These are phyloP conservation scores for Fusarium tjaetaba DNA, from an alignment of 2,329 filamentous ascomycete genomes.

Conservation along the genomic window DNA sequence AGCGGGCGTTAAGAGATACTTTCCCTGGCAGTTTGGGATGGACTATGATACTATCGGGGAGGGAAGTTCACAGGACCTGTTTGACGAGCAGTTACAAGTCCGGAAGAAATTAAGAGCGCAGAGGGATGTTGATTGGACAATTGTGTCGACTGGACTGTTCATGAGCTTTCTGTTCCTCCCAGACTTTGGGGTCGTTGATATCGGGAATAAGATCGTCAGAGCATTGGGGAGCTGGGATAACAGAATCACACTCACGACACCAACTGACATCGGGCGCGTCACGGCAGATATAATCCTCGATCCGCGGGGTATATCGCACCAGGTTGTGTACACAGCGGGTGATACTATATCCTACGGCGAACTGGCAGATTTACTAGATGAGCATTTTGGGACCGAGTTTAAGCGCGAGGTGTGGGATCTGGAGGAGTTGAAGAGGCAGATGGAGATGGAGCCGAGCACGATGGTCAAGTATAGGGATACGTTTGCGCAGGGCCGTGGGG, in stretches of 20 bases:
- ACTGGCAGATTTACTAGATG: constrained; percentile 64
- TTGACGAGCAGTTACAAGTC: constrained; percentile 74
- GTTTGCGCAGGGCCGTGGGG: constrained; percentile 67
- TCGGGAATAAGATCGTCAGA: constrained; percentile 53
- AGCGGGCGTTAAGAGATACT: constrained; percentile 61
- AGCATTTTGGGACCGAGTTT: constrained; percentile 52
- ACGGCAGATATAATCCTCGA: constrained; percentile 65
- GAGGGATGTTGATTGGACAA: constrained; percentile 63
- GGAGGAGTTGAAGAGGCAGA: constrained; percentile 55
- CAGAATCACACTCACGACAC: constrained; percentile 69
- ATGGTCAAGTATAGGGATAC: constrained; percentile 70
- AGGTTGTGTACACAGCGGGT: constrained; percentile 68
- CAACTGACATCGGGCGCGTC: constrained; percentile 70
- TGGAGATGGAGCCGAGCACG: constrained; percentile 58
- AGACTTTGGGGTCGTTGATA: constrained; percentile 70
- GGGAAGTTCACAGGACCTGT: constrained; percentile 69
- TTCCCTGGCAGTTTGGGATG: constrained; percentile 80
- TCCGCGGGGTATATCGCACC: constrained; percentile 47
- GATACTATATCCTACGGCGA: constrained; percentile 68
- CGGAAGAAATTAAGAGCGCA: constrained; percentile 62
- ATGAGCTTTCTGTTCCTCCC: constrained; percentile 74
- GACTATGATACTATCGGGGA: constrained; percentile 73
- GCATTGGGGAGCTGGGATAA: constrained; percentile 71
- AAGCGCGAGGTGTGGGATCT: constrained; percentile 61
- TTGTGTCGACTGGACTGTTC: constrained; percentile 76